Percentiles rank a stretch among this genome's conserved stretches.
Evolutionary conservation across 2,329 filamentous ascomycete genomes (phyloP).

Genomic region (Sporothrix inflata): DNA sequence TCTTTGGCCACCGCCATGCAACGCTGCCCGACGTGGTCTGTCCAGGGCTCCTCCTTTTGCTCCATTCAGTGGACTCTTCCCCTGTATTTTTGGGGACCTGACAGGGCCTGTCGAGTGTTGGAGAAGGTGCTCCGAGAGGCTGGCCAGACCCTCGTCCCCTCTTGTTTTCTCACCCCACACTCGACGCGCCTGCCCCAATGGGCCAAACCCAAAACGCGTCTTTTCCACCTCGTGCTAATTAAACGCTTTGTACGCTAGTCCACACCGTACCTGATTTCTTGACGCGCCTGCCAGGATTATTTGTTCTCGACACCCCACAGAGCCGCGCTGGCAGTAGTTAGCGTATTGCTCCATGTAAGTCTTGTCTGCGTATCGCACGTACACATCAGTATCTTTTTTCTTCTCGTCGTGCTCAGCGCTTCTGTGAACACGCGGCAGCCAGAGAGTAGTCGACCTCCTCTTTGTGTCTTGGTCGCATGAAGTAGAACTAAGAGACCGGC

Average conservation of each 20-base stretch:
- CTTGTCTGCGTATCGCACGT: not conserved
- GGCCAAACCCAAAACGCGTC: constrained; percentile 26
- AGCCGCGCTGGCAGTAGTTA: not conserved
- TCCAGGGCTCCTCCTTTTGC: not conserved
- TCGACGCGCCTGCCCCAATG: constrained; percentile 23
- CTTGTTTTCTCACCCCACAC: not conserved
- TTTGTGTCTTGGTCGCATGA: constrained; percentile 2
- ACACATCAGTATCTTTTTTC: constrained; percentile 3
- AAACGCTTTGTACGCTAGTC: not conserved
- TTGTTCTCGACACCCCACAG: constrained; percentile 16
- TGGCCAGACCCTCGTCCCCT: not conserved
- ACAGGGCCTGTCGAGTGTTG: not conserved
- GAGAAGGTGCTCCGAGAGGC: not conserved
- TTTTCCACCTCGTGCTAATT: constrained; percentile 10
- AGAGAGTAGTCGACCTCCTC: not conserved
- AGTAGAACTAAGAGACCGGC: constrained; percentile 6
- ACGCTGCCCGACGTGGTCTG: not conserved
- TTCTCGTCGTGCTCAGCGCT: not conserved
- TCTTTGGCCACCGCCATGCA: not conserved
- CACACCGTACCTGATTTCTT: constrained; percentile 19
- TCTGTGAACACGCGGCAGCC: constrained; percentile 11
- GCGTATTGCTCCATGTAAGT: constrained; percentile 5
- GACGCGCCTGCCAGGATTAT: constrained; percentile 11
- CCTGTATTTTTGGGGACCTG: not conserved
- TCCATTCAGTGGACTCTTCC: not conserved